Percentiles rank a stretch among this genome's conserved stretches.
Evolutionary conservation across 768 basidiomycete species (phyloP).

Genomic region (Tricholoma hemisulphureum): DNA sequence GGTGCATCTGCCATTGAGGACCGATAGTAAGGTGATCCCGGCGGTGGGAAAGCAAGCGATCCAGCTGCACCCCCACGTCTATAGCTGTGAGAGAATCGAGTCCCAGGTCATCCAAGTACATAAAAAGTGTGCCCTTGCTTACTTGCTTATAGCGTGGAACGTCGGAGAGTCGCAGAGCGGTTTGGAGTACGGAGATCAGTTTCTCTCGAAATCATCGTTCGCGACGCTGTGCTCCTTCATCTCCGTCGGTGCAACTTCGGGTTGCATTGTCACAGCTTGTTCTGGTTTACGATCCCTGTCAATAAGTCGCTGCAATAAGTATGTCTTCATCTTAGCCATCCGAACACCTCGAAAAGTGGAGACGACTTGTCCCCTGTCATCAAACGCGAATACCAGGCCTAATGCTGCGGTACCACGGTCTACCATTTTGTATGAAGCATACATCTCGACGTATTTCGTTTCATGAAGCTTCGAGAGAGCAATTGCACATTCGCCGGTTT

Average conservation of each 20-base stretch:
- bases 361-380: background rate
- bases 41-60: background rate
- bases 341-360: too few relatives aligned
- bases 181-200: too few relatives aligned
- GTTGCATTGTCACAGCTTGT: too few relatives aligned
- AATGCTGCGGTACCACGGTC: background rate
- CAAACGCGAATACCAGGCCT: constrained; percentile 6
- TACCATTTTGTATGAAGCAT: constrained; percentile 3
- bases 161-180: too few relatives aligned
- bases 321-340: too few relatives aligned
- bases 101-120: constrained; percentile 2
- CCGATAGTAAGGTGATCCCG: background rate
- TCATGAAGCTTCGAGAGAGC: background rate
- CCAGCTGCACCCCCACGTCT: constrained; percentile 1
- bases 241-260: too few relatives aligned
- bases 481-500: constrained; percentile 3
- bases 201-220: too few relatives aligned
- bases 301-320: too few relatives aligned
- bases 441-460: background rate
- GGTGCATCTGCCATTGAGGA: background rate
- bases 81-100: constrained; percentile 6
- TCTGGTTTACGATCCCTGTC: too few relatives aligned
- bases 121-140: too few relatives aligned
- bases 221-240: too few relatives aligned
- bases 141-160: too few relatives aligned